These are phyloP conservation scores for Rubroboletus pulcherrimus DNA, from an alignment of 768 basidiomycete genomes.

Conservation along the genomic window DNA sequence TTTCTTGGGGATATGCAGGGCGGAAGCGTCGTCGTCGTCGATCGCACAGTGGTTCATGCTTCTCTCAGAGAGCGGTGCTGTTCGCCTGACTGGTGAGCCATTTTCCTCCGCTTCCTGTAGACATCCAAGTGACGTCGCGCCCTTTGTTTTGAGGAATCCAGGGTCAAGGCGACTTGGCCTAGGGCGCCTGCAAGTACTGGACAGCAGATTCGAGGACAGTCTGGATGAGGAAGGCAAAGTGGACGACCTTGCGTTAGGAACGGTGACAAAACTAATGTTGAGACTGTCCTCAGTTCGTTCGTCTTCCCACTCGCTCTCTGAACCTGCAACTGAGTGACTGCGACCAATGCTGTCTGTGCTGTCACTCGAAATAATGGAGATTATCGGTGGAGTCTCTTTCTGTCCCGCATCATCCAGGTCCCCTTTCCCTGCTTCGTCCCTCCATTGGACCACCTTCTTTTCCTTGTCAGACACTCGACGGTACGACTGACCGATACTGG, in stretches of 20 bases:
- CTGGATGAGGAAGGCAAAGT: constrained; percentile 38
- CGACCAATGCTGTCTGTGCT: constrained; percentile 31
- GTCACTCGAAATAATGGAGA: constrained; percentile 36
- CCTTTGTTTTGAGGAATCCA: constrained; percentile 57
- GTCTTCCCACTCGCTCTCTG: constrained; percentile 89
- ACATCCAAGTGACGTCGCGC: constrained; percentile 50
- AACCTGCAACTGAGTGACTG: constrained; percentile 50
- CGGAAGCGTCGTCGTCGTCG: constrained; percentile 21
- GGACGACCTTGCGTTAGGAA: constrained; percentile 16
- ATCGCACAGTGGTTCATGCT: constrained; percentile 50
- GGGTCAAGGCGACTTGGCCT: constrained; percentile 68
- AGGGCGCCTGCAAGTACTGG: constrained; percentile 39
- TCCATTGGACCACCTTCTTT: constrained; percentile 83
- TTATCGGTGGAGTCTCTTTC: constrained; percentile 20
- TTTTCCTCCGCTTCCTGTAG: constrained; percentile 73
- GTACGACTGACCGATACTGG: constrained; percentile 59
- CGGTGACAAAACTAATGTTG: constrained; percentile 48
- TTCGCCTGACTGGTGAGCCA: constrained; percentile 29
- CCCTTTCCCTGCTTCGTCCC: constrained; percentile 81
- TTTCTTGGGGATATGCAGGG: constrained; percentile 34
- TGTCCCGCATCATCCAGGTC: constrained; percentile 61
- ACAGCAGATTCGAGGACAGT: constrained; percentile 12
- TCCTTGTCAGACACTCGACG: constrained; percentile 63
- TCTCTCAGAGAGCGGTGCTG: constrained; percentile 57
- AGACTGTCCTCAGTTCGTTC: constrained; percentile 81